Percentiles rank a stretch among this genome's conserved stretches.
These are phyloP conservation scores for Dipodascus geniculatus DNA, from an alignment of 805 yeast genomes.

Conservation along the genomic window DNA sequence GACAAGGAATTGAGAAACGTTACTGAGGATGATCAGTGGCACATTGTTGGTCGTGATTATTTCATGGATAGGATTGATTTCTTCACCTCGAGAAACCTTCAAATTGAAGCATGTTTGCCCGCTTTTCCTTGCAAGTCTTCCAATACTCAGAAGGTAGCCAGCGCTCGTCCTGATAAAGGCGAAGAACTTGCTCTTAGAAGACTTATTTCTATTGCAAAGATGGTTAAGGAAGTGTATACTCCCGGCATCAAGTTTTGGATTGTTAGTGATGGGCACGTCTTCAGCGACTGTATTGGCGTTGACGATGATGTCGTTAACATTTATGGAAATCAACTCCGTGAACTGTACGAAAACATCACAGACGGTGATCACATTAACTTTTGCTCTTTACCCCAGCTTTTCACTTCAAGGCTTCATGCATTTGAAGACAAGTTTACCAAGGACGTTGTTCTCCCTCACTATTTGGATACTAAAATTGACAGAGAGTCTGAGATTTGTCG, in stretches of 20 bases:
- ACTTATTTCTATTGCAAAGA: neutral
- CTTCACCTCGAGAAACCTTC: neutral
- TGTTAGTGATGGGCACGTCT: neutral
- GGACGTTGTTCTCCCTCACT: neutral
- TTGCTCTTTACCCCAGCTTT: neutral
- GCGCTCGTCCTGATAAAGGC: neutral
- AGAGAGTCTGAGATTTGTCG: constrained; percentile 1
- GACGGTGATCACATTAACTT: neutral
- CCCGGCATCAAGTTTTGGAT: neutral
- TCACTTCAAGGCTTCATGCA: neutral
- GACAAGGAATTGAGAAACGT: neutral
- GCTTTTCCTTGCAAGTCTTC: neutral
- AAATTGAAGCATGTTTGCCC: neutral
- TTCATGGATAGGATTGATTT: neutral
- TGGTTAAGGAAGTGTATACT: neutral
- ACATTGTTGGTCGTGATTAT: neutral
- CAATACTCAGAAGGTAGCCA: neutral
- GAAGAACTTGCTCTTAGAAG: neutral
- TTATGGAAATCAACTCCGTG: neutral
- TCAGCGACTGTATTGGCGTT: constrained; percentile 1
- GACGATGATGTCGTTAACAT: neutral
- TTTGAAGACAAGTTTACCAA: neutral
- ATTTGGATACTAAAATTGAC: neutral
- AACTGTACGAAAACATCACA: neutral
- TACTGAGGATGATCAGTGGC: neutral